Percentiles rank a stretch among this genome's conserved stretches.
These are phyloP conservation scores for Penicillium argentinense DNA, from an alignment of 495 filamentous ascomycete genomes.

Conservation along the genomic window DNA sequence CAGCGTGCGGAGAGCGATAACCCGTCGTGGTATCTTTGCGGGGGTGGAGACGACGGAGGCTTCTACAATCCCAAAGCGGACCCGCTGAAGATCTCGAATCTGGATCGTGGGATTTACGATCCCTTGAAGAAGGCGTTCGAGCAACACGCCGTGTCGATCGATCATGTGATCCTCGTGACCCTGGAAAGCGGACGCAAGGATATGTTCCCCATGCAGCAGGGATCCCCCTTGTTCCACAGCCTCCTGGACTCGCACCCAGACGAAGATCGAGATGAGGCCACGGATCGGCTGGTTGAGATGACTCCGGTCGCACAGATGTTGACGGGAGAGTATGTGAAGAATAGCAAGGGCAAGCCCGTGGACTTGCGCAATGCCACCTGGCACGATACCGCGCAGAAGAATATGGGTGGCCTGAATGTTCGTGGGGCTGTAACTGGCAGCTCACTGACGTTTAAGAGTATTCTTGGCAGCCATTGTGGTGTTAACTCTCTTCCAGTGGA, in stretches of 20 bases:
- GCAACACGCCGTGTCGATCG: conserved; percentile 31
- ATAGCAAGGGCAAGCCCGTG: conserved; percentile 31
- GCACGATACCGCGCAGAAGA: conserved; percentile 18
- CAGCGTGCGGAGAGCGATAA: conserved; percentile 23
- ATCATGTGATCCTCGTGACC: conserved; percentile 44
- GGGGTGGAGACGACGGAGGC: conserved; percentile 12
- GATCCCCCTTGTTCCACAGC: conserved; percentile 37
- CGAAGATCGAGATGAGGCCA: conserved; percentile 16
- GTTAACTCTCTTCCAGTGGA: conserved; percentile 46
- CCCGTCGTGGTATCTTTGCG: conserved; percentile 15
- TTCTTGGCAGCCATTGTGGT: conserved; percentile 46
- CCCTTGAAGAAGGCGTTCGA: conserved; percentile 32
- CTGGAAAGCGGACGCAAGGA: conserved; percentile 50
- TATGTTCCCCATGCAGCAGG: conserved; percentile 45
- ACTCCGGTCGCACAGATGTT: conserved; percentile 42
- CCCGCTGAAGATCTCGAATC: conserved; percentile 45
- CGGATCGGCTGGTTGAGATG: conserved; percentile 31
- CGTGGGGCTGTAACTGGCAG: conserved; percentile 43
- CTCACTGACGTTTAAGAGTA: conserved; percentile 47
- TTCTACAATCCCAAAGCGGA: conserved; percentile 41
- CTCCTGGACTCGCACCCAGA: conserved; percentile 31
- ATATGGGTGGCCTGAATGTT: conserved; percentile 45
- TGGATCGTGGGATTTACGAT: conserved; percentile 33
- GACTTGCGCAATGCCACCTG: conserved; percentile 23
- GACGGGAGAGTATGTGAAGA: conserved; percentile 40